Evolutionary conservation across 441 rosid species (phyloP).

Genomic region (Adansonia rubrostipa): DNA sequence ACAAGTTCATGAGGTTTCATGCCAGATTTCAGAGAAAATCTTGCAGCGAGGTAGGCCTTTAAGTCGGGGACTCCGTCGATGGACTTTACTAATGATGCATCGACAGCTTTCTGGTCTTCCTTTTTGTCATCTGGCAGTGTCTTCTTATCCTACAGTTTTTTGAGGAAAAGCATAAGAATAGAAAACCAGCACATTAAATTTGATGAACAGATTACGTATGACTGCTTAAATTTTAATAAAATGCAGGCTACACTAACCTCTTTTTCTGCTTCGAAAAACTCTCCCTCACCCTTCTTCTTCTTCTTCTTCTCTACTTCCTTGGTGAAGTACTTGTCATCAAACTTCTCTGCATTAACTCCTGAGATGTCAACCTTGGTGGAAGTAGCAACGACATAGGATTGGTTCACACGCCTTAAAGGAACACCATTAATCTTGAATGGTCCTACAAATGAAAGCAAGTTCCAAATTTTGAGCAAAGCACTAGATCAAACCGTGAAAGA

Average conservation of each 20-base stretch:
- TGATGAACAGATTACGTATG: not conserved
- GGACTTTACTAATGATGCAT: conserved; percentile 46
- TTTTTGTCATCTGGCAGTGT: conserved; percentile 50
- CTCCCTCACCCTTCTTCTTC: conserved; percentile 54
- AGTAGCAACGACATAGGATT: conserved; percentile 41
- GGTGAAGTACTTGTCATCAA: conserved; percentile 53
- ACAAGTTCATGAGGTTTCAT: conserved; percentile 73
- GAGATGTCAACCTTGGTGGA: conserved; percentile 43
- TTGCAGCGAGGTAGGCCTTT: conserved; percentile 56
- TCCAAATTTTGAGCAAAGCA: not conserved
- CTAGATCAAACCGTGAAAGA: not conserved
- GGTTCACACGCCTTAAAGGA: conserved; percentile 43
- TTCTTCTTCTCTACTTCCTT: conserved; percentile 54
- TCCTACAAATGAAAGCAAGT: conserved; percentile 22
- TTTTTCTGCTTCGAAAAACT: conserved; percentile 55
- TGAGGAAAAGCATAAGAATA: not conserved
- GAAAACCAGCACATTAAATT: not conserved
- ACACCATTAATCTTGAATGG: conserved; percentile 19
- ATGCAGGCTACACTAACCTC: conserved; percentile 40
- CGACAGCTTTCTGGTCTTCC: conserved; percentile 53
- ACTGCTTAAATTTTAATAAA: not conserved
- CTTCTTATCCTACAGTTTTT: conserved; percentile 41
- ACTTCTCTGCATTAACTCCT: conserved; percentile 42
- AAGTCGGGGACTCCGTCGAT: conserved; percentile 53
- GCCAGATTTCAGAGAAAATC: conserved; percentile 67